Base-by-base conservation (phyloP, 2,329 filamentous ascomycete species). In the Fusarium falciforme region DNA sequence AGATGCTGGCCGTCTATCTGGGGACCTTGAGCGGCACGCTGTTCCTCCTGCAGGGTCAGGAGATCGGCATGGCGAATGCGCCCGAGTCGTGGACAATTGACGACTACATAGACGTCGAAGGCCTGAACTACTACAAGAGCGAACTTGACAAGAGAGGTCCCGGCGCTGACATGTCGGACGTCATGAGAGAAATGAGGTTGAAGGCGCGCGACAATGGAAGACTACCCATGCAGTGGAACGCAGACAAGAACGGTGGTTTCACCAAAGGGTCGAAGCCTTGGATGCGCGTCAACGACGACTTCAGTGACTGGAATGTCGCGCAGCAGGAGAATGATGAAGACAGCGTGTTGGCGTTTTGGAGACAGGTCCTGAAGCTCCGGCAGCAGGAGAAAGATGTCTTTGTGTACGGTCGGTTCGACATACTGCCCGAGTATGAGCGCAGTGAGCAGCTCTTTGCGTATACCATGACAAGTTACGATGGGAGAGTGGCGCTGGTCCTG, bases 21-120 rank as follows among this genome's bases (percentile, higher is more conserved):
- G 70, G 79, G 0, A 82, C 80, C 0, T 78, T 86, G 16, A 82
- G 81, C 0, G 87, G 87, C 1, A 88, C 87, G 0, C 54, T 87
- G 1, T 88, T 85, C 42, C 64, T 89, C 2, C 86, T 87, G 11
- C 86, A 89, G 65, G 87, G 87, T 0, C 86, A 89, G 71, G 87
- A 89, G 69, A 84, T 88, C 14, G 87, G 86, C 0, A 87, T 87
- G 85, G 82, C 83, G 1, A 89, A 88, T 61, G 79, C 80, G 0
- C 85, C 86, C 0, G 68, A 74, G 2, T 78, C 82, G 0, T 88
- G 85, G 86, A 70, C 75, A 1, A 80, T 87, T 1, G 80, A 82
- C 0, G 84, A 84, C 6, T 85, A 85, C 64, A 82, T 82, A n/a
- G 85, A 86, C 33, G 80, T 86, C 6, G 85, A 87, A 49, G 81